Evolutionary conservation across 495 filamentous ascomycete genomes (phyloP).

Genomic region (Annulohypoxylon maeteangense): DNA sequence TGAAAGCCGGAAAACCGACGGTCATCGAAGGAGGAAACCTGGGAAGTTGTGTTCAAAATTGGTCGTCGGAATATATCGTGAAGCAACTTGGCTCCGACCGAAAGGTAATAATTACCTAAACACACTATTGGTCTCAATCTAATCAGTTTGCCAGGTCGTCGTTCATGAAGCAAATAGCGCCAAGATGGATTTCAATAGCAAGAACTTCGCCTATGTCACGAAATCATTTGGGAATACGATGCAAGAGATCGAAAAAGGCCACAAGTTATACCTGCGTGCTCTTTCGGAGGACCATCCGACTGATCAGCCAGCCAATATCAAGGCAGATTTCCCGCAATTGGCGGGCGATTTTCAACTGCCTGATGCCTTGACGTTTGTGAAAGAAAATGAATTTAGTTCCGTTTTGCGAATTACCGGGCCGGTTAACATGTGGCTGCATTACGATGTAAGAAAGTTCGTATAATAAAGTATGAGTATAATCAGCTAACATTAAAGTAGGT

Average conservation of each 20-base stretch:
- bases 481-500: conserved; percentile 59
- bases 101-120: conserved; percentile 59
- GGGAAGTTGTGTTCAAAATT: conserved; percentile 71
- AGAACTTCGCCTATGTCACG: conserved; percentile 83
- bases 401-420: conserved; percentile 82
- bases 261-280: conserved; percentile 78
- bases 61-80: conserved; percentile 77
- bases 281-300: conserved; percentile 74
- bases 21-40: conserved; percentile 73
- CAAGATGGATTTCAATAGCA: conserved; percentile 80
- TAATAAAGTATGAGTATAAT: not conserved
- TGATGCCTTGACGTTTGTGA: conserved; percentile 66
- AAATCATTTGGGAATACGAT: conserved; percentile 76
- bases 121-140: not conserved
- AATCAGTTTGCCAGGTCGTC: conserved; percentile 64
- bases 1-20: conserved; percentile 69
- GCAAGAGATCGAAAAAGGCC: conserved; percentile 65
- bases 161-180: conserved; percentile 72
- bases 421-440: conserved; percentile 92
- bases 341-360: conserved; percentile 78
- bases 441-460: conserved; percentile 70
- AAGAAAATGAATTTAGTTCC: conserved; percentile 77
- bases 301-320: conserved; percentile 73
- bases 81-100: conserved; percentile 70
- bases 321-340: conserved; percentile 75